Evolutionary conservation across 2,329 filamentous ascomycete species (phyloP), one percentile per base, ranked within the genome.

Genomic region (Nigrospora sphaerica): DNA sequence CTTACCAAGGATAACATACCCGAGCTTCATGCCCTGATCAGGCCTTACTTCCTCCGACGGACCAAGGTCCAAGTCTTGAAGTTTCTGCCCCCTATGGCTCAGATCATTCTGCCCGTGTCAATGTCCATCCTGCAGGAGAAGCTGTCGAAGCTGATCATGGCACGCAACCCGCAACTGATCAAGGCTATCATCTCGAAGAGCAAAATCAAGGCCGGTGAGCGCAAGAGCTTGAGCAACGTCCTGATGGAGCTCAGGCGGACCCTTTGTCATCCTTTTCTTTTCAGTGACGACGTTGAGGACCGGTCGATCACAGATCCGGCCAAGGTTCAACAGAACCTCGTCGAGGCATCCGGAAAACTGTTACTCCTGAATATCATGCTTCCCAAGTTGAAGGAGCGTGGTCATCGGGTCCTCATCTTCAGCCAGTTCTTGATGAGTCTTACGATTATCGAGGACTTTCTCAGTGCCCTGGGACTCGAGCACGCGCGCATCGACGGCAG

Each of bases 71-170:
- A 92, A 50, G 92, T 96, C 0, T 73, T 98, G 44, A 92, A 88
- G 35, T 95, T 96, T 64, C 72, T 98, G 11, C 93, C 93, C 1
- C 85, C 92, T 0, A 90, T 98, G 80, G 85, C 87, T 1, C 92
- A 97, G 59, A 90, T 98, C 55, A 97, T 98, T 51, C 70, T 98
- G 5, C 93, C 93, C 0, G 84, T 98, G n/a, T 91, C 88, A 3
- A 96, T 97, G 91, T 91, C 88, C 2, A 75, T 89, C 13, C 73
- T 98, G 12, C 95, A 98, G 62, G 93, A 95, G 70, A 93, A 89
- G 61, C 75, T 98, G 1, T 95, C 93, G 69, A 93, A 91, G 61
- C 95, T 87, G 2, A 96, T 98, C 56, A 78, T 98, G 57, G 81
- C 87, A 13, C 93, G 95, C 64, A 95, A 95, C 50, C 86, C 91